Percentiles rank a stretch among this genome's conserved stretches.
phyloP scores from a whole-genome alignment of 331 rosid genomes.

The Phaseolus coccineus region DNA sequence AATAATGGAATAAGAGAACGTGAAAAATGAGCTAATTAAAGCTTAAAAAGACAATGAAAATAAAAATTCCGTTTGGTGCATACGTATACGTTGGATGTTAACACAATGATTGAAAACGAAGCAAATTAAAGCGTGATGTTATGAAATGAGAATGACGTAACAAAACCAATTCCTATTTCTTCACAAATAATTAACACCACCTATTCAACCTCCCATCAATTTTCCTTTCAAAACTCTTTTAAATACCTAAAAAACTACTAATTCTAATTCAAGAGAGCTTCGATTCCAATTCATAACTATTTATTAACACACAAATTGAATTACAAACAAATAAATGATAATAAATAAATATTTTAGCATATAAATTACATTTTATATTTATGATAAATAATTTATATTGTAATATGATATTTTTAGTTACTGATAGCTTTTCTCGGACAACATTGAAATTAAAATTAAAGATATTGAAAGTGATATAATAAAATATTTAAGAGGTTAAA shows the following conservation, averaged over 20 bases:
- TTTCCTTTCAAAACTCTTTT: neutral
- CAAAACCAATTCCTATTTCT: neutral
- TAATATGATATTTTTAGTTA: neutral
- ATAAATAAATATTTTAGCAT: too few relatives aligned
- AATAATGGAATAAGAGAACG: neutral
- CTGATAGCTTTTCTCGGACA: neutral
- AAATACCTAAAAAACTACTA: too few relatives aligned
- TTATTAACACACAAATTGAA: neutral
- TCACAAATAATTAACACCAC: neutral
- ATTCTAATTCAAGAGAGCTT: neutral
- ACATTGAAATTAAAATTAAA: neutral
- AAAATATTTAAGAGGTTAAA: too few relatives aligned
- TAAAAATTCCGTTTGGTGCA: too few relatives aligned
- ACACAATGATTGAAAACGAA: constrained; percentile 20
- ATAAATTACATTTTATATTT: neutral
- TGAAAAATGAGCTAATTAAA: neutral
- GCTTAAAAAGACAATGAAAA: neutral
- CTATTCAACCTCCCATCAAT: neutral
- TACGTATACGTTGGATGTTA: constrained; percentile 10
- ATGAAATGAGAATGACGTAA: constrained; percentile 34
- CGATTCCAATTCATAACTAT: neutral
- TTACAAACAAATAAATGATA: too few relatives aligned
- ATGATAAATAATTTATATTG: neutral
- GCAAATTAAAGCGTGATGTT: constrained; percentile 16
- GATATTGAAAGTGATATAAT: neutral